Base-by-base conservation (phyloP, 495 filamentous ascomycete species). In the Talaromyces ruber region DNA sequence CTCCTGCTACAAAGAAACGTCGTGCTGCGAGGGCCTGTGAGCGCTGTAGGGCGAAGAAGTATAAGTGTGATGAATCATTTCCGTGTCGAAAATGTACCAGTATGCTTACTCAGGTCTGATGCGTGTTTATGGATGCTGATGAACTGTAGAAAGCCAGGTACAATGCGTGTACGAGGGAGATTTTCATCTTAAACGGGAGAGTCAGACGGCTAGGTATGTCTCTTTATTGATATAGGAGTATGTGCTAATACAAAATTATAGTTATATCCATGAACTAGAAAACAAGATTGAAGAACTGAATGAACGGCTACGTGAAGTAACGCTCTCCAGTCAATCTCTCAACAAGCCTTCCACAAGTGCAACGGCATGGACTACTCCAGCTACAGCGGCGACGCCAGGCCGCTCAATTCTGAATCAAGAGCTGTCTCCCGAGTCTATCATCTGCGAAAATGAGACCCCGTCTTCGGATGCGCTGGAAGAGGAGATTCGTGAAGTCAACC, bases 61-160 rank as follows among this genome's bases (percentile, higher is more conserved):
- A 77, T 61, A 77, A 77, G 66, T 77, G 75, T 65, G 72, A 77
- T 50, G 75, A 77, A 64, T 67, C 67, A 21, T 77, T 74, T 66
- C 75, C 75, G 3, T 76, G 73, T 58, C 65, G 70, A 8, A 72
- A 76, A 57, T 77, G 74, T 64, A 76, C 70, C 66, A 77, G 74
- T 77, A 39, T 39, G 34, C 16, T 16, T 1, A 39, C 16, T 14
- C 2, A 37, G 12, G 14, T 39, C 4, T 14, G 3, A 9, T 14
- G 3, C 12, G 32, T n/a, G 32, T 12, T 14, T 37, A 9, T 12
- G 8, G 34, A 16, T n/a, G 34, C 34, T 39, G 34, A 39, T 14
- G 9, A 9, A 9, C 0, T 39, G 16, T 39, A 39, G 34, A 39
- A 39, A 39, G 34, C 6, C 34, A 16, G 4, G 34, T 39, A 4